phyloP scores from a whole-genome alignment of 2,329 filamentous ascomycete species.

The Thyridium curvatum region DNA sequence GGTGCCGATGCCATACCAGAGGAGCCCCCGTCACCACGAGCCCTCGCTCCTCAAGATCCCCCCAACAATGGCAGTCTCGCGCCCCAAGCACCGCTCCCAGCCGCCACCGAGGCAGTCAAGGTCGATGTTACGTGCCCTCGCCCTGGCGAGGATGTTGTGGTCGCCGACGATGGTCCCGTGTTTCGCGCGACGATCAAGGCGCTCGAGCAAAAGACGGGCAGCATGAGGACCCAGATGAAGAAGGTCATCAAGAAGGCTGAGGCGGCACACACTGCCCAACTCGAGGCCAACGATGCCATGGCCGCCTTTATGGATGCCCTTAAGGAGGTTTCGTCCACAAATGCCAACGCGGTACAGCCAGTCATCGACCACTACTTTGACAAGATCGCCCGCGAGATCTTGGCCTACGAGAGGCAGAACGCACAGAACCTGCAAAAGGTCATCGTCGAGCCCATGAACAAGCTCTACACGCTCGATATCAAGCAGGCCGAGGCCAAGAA shows the following conservation, averaged over 20 bases:
- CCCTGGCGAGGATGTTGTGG: constrained; percentile 77
- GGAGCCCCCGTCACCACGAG: constrained; percentile 49
- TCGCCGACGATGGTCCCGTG: constrained; percentile 85
- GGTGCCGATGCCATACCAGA: constrained; percentile 53
- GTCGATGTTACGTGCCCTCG: constrained; percentile 84
- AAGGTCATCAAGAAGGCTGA: constrained; percentile 94
- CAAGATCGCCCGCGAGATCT: constrained; percentile 87
- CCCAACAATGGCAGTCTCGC: constrained; percentile 11
- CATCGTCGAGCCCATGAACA: constrained; percentile 89
- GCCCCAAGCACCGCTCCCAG: constrained; percentile 13
- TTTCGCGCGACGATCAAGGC: constrained; percentile 97
- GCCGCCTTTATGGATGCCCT: constrained; percentile 77
- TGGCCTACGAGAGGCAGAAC: constrained; percentile 81
- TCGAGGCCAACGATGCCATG: constrained; percentile 80
- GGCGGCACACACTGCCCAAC: constrained; percentile 72
- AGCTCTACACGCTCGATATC: constrained; percentile 91
- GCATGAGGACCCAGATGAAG: constrained; percentile 91
- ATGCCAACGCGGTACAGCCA: constrained; percentile 93
- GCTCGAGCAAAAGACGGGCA: constrained; percentile 91
- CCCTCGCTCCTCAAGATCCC: constrained; percentile 26
- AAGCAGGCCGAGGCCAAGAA: constrained; percentile 97
- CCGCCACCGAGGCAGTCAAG: constrained; percentile 55
- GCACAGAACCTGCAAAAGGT: constrained; percentile 79
- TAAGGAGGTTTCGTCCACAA: constrained; percentile 80
- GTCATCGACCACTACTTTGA: constrained; percentile 98